These are phyloP conservation scores for Citropsis articulata DNA, from an alignment of 345 rosid genomes.

Conservation along the genomic window DNA sequence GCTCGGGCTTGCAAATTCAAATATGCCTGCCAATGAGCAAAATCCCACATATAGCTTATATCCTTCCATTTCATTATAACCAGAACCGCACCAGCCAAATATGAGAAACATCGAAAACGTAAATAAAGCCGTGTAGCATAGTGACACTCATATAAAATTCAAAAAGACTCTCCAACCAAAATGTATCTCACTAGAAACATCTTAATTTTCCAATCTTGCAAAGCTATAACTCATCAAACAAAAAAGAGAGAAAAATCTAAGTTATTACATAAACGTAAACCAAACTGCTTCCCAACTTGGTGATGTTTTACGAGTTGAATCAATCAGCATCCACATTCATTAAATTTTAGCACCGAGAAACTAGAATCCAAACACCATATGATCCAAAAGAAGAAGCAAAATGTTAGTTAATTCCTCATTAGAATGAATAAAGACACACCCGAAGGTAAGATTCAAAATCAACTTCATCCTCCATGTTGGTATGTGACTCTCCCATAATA, in stretches of 20 bases:
- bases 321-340: not conserved
- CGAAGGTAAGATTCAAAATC: slow-evolving; percentile 88
- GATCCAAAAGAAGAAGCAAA: not conserved
- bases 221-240: not conserved
- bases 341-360: not conserved
- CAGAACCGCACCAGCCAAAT: not conserved
- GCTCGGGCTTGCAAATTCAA: slow-evolving; percentile 69
- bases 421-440: slow-evolving; percentile 41
- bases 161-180: not conserved
- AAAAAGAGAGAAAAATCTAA: too few species aligned
- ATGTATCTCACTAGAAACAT: not conserved
- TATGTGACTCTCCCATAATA: slow-evolving; percentile 48
- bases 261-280: too few species aligned
- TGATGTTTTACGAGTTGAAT: too few species aligned
- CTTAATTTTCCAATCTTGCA: not conserved
- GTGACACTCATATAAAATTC: not conserved
- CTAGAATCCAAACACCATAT: not conserved
- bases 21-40: slow-evolving; percentile 50
- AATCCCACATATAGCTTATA: slow-evolving; percentile 6
- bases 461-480: slow-evolving; percentile 51
- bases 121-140: not conserved
- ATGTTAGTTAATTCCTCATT: not conserved
- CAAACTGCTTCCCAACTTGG: too few species aligned
- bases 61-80: not conserved
- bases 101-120: not conserved